Percentiles rank a stretch among this genome's conserved stretches.
Conservation (phyloP, 106 monocot species). For the Dendrobium huoshanense region DNA sequence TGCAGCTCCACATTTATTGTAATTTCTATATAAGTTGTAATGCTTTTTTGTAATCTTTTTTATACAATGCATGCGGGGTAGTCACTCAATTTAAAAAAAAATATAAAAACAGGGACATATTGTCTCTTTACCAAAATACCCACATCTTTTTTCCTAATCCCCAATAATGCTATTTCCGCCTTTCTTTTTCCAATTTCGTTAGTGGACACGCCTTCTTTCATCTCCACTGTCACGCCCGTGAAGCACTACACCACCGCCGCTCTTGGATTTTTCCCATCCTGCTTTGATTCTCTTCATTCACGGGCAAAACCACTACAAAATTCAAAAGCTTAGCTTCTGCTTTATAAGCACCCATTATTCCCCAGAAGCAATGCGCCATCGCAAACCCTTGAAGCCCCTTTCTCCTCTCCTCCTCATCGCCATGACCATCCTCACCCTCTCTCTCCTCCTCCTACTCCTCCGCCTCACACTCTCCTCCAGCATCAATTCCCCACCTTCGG, state of each 20-base stretch:
- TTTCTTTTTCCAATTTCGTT: no score
- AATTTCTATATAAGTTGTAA: no score
- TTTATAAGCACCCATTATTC: background rate
- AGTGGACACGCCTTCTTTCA: background rate
- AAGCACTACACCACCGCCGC: background rate
- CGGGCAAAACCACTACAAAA: background rate
- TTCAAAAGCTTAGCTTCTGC: background rate
- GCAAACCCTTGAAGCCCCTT: background rate
- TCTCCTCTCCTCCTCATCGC: conserved; percentile 17
- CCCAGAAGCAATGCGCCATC: conserved; percentile 3
- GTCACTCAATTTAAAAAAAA: no score
- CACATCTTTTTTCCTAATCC: no score
- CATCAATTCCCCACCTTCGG: background rate
- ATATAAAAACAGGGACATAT: no score
- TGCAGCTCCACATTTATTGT: no score
- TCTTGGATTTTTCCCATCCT: conserved; percentile 2
- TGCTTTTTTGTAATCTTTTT: no score
- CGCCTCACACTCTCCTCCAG: conserved; percentile 6
- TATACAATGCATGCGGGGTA: no score
- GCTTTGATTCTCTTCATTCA: background rate
- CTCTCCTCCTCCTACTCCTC: conserved; percentile 12
- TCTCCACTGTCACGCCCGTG: conserved; percentile 15
- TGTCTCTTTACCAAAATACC: no score
- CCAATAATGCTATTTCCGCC: no score
- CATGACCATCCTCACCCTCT: background rate